These are phyloP conservation scores for Bipolaris bicolor DNA, from an alignment of 2,329 filamentous ascomycete genomes.

Conservation along the genomic window DNA sequence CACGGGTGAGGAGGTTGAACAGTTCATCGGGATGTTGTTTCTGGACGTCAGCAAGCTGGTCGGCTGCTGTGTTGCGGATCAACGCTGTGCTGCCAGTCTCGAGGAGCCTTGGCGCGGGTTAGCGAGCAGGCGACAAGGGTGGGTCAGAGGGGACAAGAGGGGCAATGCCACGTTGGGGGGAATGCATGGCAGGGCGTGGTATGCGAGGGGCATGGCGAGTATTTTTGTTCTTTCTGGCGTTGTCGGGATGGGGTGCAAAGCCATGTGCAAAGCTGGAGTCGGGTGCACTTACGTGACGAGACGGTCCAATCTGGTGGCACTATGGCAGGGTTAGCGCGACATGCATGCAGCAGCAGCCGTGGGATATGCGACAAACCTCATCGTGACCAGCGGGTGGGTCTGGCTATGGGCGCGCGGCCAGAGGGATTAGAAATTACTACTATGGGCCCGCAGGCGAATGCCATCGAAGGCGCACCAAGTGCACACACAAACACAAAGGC, in stretches of 20 bases:
- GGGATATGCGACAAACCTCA: constrained; percentile 37
- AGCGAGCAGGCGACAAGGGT: constrained; percentile 23
- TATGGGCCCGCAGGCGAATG: constrained; percentile 24
- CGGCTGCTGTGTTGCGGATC: constrained; percentile 95
- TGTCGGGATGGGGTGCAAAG: neutral
- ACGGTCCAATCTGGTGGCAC: constrained; percentile 49
- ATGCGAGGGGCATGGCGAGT: neutral
- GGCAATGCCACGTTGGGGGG: neutral
- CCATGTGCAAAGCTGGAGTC: neutral
- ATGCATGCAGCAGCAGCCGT: constrained; percentile 31
- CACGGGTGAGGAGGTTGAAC: constrained; percentile 90
- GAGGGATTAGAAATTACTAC: constrained; percentile 40
- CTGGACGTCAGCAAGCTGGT: constrained; percentile 96
- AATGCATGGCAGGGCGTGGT: neutral
- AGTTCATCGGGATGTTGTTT: constrained; percentile 97
- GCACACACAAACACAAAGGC: neutral
- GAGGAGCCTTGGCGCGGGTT: constrained; percentile 69
- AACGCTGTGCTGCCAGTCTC: constrained; percentile 96
- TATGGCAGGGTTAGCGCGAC: constrained; percentile 44
- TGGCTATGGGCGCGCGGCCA: constrained; percentile 17
- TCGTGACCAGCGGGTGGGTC: constrained; percentile 22
- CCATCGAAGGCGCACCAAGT: constrained; percentile 25
- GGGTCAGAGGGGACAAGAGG: neutral
- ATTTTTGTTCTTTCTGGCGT: neutral
- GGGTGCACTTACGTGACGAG: constrained; percentile 47